Conservation (phyloP, 108 stramenopile species). For the Conticribra weissflogii region DNA sequence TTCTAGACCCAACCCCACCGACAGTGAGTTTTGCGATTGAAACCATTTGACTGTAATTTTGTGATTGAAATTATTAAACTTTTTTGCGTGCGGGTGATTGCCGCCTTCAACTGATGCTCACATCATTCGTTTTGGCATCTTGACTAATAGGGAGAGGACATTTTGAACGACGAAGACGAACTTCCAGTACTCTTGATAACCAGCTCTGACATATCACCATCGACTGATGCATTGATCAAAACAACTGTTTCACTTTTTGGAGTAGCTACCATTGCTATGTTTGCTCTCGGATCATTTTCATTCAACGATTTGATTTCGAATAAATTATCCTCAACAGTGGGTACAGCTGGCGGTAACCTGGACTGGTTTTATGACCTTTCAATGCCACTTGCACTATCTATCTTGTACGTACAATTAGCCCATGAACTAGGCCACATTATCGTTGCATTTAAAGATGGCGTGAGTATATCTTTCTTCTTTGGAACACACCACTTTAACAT, state of each 20-base stretch:
- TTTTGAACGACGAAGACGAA: slow-evolving; percentile 55
- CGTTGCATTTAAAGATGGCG: slow-evolving; percentile 60
- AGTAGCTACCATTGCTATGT: slow-evolving; percentile 45
- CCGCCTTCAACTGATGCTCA: no score
- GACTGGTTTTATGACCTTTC: slow-evolving; percentile 49
- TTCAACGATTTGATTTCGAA: slow-evolving; percentile 56
- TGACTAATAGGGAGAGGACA: slow-evolving; percentile 69
- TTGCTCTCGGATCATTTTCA: slow-evolving; percentile 60
- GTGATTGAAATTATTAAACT: no score
- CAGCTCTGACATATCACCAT: slow-evolving; percentile 46
- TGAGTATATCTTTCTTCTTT: slow-evolving; percentile 24
- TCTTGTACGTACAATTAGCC: slow-evolving; percentile 44
- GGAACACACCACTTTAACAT: neutral
- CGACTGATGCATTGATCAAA: slow-evolving; percentile 53
- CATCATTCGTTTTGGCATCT: no score
- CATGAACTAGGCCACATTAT: slow-evolving; percentile 58
- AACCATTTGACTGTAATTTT: no score
- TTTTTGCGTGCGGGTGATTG: no score
- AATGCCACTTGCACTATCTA: slow-evolving; percentile 41
- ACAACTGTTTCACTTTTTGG: slow-evolving; percentile 49
- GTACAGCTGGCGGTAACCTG: slow-evolving; percentile 27
- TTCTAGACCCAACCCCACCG: slow-evolving; percentile 65
- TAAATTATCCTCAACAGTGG: slow-evolving; percentile 32
- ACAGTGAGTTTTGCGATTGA: no score
- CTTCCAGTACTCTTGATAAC: slow-evolving; percentile 59